phyloP scores from a whole-genome alignment of 495 filamentous ascomycete genomes.

The Penicillium lagena region DNA sequence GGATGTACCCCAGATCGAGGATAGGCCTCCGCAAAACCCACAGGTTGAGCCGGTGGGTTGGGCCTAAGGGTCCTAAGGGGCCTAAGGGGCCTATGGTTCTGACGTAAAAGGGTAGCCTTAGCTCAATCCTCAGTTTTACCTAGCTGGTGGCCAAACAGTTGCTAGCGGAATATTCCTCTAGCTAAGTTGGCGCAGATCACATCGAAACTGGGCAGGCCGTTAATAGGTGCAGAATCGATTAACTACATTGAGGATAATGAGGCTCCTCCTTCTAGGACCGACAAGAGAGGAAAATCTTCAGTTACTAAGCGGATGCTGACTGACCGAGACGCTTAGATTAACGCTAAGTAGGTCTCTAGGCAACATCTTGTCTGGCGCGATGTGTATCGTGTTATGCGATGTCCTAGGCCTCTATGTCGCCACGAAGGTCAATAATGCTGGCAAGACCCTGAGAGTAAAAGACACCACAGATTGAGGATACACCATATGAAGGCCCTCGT shows the following conservation, averaged over 20 bases:
- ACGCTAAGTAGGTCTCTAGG: conserved; percentile 4
- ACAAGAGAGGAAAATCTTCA: conserved; percentile 14
- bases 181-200: too few relatives aligned
- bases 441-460: conserved; percentile 13
- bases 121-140: too few relatives aligned
- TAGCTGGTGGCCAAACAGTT: too few relatives aligned
- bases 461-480: not conserved
- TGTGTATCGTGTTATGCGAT: conserved; percentile 12
- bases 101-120: too few relatives aligned
- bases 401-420: conserved; percentile 14
- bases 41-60: too few relatives aligned
- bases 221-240: too few relatives aligned
- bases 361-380: conserved; percentile 11
- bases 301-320: conserved; percentile 11
- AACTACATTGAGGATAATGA: conserved; percentile 12
- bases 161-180: too few relatives aligned
- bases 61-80: too few relatives aligned
- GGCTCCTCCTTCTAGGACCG: conserved; percentile 4
- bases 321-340: conserved; percentile 10
- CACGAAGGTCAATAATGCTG: conserved; percentile 14
- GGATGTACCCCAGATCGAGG: too few relatives aligned
- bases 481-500: conserved; percentile 1
- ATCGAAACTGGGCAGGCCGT: too few relatives aligned
- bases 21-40: too few relatives aligned
- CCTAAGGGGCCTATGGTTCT: too few relatives aligned